Base-by-base conservation (phyloP, 2,329 filamentous ascomycete species). In the Huntiella moniliformis region DNA sequence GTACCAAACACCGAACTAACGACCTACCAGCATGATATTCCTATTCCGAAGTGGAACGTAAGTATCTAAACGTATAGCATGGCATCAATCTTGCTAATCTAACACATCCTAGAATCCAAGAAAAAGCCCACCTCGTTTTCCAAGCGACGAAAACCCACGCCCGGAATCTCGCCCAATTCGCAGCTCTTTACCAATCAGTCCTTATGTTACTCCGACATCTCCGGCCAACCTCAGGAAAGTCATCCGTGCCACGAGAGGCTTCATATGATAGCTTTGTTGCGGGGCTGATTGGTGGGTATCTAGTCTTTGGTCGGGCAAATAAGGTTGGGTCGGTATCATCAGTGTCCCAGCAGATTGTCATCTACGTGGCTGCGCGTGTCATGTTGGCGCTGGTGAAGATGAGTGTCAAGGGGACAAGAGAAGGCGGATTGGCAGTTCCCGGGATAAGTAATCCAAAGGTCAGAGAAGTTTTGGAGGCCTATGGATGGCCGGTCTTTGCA, bases 301-400 rank as follows among this genome's bases (percentile, higher is more conserved):
- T 84, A 51, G 84, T 96, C 52, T 98, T 98, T 60, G 91, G 88
- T 42, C 62, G 67, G 37, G 68, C 73, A 50, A 73, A 70, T 37
- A 79, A 82, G 50, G 66, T 63, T 34, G 79, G 79, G 54, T 72
- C 73, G 59, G 77, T 84, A 56, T 82, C 79, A 51, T 81, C 76
- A 52, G 80, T 95, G 51, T 93, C 79, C 64, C 85, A 95, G 67
- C 88, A 98, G 69, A 98, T 98, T 59, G 86, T 94, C 61, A 83
- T 96, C 56, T 98, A 98, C 67, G 82, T 98, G 52, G 95, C 95
- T 58, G 91, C 91, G 41, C 78, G 91, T 53, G 91, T 95, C 12
- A 71, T 81, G 50, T 73, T 98, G 32, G 84, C 83, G 6, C 65
- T 92, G 17, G 91, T 87, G 31, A 84, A 85, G 57, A 66, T 96